Percentiles rank a stretch among this genome's conserved stretches.
phyloP scores from a whole-genome alignment of 306 rosid species.

The Medicago lupulina region DNA sequence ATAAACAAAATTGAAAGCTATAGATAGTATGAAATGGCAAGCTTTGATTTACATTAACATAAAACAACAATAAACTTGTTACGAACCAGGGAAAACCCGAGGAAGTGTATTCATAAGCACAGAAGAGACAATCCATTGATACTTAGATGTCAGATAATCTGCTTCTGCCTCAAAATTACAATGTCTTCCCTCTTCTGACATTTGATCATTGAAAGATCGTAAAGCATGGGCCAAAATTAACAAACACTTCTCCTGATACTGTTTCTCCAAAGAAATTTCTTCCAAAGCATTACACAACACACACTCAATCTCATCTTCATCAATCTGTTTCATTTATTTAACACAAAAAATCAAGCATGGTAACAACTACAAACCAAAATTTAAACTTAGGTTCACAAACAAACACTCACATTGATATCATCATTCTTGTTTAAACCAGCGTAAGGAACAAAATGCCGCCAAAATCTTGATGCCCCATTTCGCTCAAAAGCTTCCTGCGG shows the following conservation, averaged over 20 bases:
- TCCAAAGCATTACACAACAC: background rate
- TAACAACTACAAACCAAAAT: too few species aligned
- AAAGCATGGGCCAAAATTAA: background rate
- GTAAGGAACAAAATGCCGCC: background rate
- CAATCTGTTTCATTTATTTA: background rate
- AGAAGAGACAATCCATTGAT: background rate
- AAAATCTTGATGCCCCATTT: background rate
- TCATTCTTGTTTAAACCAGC: background rate
- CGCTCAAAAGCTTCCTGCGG: background rate
- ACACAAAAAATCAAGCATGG: background rate
- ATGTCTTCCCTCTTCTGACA: background rate
- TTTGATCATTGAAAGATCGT: background rate
- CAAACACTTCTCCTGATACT: background rate
- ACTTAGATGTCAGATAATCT: background rate
- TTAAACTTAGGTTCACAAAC: too few species aligned
- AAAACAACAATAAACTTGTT: background rate
- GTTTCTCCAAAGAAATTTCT: background rate
- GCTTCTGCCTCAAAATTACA: background rate
- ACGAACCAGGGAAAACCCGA: background rate
- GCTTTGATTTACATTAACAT: background rate
- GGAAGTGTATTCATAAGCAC: background rate
- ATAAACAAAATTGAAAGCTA: too few species aligned
- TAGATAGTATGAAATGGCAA: background rate
- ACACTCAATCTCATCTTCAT: background rate
- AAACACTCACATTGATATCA: background rate